phyloP scores from a whole-genome alignment of 1,284 basidiomycete genomes.

The Sanghuangporus weigelae region DNA sequence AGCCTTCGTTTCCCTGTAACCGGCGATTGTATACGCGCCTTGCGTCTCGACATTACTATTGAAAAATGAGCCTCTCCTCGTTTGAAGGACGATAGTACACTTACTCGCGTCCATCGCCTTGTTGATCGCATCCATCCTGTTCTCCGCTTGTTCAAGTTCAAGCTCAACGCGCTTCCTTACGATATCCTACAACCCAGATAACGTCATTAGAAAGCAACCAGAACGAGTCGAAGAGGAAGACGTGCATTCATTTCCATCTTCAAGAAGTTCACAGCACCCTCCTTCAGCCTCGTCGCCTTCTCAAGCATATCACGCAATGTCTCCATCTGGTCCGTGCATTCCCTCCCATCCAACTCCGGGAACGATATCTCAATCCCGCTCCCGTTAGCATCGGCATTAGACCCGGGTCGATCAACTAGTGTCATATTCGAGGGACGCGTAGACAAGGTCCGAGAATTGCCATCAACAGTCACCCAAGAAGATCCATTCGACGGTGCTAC shows the following conservation, averaged over 20 bases:
- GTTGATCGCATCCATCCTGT: slow-evolving; percentile 63
- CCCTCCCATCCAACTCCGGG: slow-evolving; percentile 42
- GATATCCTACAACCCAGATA: slow-evolving; percentile 40
- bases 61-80: neutral
- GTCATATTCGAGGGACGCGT: slow-evolving; percentile 8
- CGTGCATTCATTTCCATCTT: slow-evolving; percentile 59
- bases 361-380: slow-evolving; percentile 25
- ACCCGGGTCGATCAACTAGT: neutral
- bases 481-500: neutral
- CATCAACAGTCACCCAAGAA: neutral
- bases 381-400: neutral
- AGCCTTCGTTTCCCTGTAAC: slow-evolving; percentile 12
- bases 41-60: slow-evolving; percentile 14
- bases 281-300: slow-evolving; percentile 73
- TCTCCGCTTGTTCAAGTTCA: slow-evolving; percentile 68
- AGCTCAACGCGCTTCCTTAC: slow-evolving; percentile 70
- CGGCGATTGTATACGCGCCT: slow-evolving; percentile 14
- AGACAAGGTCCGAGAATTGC: neutral
- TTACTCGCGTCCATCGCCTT: slow-evolving; percentile 59
- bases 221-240: neutral
- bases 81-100: slow-evolving; percentile 20
- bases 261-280: slow-evolving; percentile 81
- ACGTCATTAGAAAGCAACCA: neutral
- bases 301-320: slow-evolving; percentile 62
- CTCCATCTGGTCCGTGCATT: slow-evolving; percentile 50